Percentiles rank a stretch among this genome's conserved stretches.
These are phyloP conservation scores for Ceratocystis smalleyi DNA, from an alignment of 2,329 filamentous ascomycete species.

Conservation along the genomic window DNA sequence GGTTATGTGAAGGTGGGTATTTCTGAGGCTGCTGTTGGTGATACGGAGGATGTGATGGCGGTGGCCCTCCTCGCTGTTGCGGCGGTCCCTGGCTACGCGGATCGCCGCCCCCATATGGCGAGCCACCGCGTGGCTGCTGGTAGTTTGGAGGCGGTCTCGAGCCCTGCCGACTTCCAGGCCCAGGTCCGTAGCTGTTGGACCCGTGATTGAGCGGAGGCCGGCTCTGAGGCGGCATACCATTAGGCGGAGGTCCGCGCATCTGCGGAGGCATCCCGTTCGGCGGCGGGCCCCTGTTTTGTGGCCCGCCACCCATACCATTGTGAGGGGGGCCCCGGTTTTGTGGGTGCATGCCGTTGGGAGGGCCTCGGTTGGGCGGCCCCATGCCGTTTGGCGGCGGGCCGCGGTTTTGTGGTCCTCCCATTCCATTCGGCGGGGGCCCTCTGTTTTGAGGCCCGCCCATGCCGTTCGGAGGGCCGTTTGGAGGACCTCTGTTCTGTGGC, in stretches of 20 bases:
- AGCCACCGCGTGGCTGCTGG: constrained; percentile 6
- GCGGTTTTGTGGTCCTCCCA: background rate
- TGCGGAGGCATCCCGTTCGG: constrained; percentile 11
- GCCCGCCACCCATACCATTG: constrained; percentile 4
- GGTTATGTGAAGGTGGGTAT: constrained; percentile 7
- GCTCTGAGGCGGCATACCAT: constrained; percentile 4
- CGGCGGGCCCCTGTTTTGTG: constrained; percentile 4
- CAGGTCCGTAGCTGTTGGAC: constrained; percentile 9
- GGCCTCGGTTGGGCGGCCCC: constrained; percentile 1
- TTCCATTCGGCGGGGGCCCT: background rate
- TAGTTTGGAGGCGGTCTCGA: constrained; percentile 8
- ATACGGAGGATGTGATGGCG: background rate
- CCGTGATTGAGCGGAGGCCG: constrained; percentile 5
- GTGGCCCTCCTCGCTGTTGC: background rate
- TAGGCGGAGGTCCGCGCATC: constrained; percentile 11
- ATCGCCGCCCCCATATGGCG: constrained; percentile 9
- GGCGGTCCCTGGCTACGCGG: background rate
- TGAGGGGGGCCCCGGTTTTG: background rate
- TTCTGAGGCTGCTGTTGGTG: constrained; percentile 2
- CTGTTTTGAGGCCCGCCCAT: constrained; percentile 7
- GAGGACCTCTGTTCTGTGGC: background rate
- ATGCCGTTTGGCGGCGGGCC: background rate
- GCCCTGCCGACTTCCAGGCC: constrained; percentile 2
- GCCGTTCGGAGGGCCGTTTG: background rate
- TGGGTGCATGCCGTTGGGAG: background rate